Conservation (phyloP, 768 basidiomycete species). For the Tubosaeta sp. region DNA sequence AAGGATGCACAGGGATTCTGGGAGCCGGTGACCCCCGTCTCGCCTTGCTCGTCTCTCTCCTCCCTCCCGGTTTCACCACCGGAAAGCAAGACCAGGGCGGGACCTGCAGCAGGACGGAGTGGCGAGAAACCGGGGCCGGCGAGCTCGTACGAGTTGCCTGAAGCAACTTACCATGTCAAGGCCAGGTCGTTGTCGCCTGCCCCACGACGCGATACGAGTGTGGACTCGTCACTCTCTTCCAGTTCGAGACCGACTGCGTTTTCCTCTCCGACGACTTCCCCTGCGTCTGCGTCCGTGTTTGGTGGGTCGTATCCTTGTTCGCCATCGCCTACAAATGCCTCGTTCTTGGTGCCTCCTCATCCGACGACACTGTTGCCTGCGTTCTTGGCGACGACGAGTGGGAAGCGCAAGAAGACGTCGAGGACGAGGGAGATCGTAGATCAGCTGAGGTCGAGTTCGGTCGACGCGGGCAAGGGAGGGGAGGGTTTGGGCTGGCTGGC, state of each 20-base stretch:
- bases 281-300: constrained; percentile 6
- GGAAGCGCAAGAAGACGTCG: constrained; percentile 24
- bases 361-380: constrained; percentile 21
- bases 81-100: constrained; percentile 1
- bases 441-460: constrained; percentile 22
- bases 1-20: constrained; percentile 28
- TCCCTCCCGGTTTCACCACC: constrained; percentile 14
- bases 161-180: constrained; percentile 5
- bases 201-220: constrained; percentile 1
- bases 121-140: background rate
- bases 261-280: constrained; percentile 8
- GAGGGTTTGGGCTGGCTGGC: constrained; percentile 16
- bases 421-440: constrained; percentile 30
- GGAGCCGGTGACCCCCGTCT: constrained; percentile 15
- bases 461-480: constrained; percentile 17
- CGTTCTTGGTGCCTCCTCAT: constrained; percentile 1
- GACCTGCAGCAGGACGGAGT: background rate
- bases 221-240: constrained; percentile 10
- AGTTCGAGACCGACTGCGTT: constrained; percentile 3
- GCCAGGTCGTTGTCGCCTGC: constrained; percentile 16
- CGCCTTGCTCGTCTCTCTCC: constrained; percentile 18
- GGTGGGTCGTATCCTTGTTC: constrained; percentile 7
- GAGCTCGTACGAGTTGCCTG: background rate
- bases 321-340: background rate
- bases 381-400: constrained; percentile 16